Evolutionary conservation across 148 eudicot genomes (phyloP), one percentile per base, ranked within the genome.

Genomic region (Spergularia bocconei): DNA sequence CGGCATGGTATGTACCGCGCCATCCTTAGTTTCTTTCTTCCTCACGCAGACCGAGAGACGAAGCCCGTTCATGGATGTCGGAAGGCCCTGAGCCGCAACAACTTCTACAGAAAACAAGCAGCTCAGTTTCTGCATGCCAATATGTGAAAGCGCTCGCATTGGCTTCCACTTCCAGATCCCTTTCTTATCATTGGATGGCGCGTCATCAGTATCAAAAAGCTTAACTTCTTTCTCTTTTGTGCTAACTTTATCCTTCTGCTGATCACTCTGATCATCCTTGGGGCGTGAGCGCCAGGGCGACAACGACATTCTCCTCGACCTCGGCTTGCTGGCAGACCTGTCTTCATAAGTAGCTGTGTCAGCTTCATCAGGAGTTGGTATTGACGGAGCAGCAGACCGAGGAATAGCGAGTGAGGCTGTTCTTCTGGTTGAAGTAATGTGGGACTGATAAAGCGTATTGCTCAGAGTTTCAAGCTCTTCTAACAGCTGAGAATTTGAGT

Each of bases 151-250:
- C 8, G 96, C 98, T 51, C 97, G 77, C 41, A 95, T 88, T 15
- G 98, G 98, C 81, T 95, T 92, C 98, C 98, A 95, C 52, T 85
- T 90, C 98, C 97, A 95, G 1, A 95, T 81, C 10, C 97, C 97
- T 79, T 88, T 90, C 82, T 93, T 93, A 12, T 83, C 88, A 2
- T 77, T 66, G 0, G 85, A 67, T 20, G 82, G 4, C 0, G 79
- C 21, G n/a, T 79, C 74, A 6, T 79, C 86, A 16, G 77, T 85
- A 38, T 80, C 77, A 11, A 82, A 79, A 59, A 79, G 74, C 71
- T 61, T 85, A 4, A 44, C 13, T 29, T 82, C 78, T 62, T 55
- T 83, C 77, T 80, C 80, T 19, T 60, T 25, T 0, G 66, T 44
- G 48, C 61, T 76, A 4, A 51, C 58, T n/a, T 44, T 67, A n/a